phyloP scores from a whole-genome alignment of 2,329 filamentous ascomycete species.

The Claviceps quebecensis region DNA sequence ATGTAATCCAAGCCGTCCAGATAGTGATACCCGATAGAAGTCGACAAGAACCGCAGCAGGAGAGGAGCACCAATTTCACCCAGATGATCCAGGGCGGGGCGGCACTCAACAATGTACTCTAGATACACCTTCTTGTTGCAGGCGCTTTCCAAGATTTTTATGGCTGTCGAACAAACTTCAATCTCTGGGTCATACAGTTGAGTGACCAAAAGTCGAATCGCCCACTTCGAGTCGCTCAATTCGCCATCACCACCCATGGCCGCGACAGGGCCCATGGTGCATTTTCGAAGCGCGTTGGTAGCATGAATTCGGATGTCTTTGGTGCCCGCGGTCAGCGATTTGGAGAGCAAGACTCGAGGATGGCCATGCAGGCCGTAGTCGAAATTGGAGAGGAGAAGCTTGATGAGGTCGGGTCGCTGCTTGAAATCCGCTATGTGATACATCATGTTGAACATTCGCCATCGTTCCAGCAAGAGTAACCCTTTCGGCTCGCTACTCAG shows the following conservation, averaged over 20 bases:
- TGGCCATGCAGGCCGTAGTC: constrained; percentile 85
- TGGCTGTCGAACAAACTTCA: constrained; percentile 87
- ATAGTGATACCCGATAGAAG: constrained; percentile 95
- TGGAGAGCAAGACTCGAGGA: constrained; percentile 81
- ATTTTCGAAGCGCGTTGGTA: constrained; percentile 75
- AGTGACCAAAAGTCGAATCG: constrained; percentile 90
- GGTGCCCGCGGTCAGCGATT: constrained; percentile 79
- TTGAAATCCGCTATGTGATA: constrained; percentile 93
- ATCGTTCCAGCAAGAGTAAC: constrained; percentile 79
- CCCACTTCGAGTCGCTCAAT: constrained; percentile 73
- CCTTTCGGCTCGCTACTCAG: constrained; percentile 73
- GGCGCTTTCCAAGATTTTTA: constrained; percentile 94
- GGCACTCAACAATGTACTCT: constrained; percentile 93
- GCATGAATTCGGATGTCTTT: constrained; percentile 86
- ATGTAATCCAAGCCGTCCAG: constrained; percentile 95
- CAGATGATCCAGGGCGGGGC: constrained; percentile 84
- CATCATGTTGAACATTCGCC: constrained; percentile 99
- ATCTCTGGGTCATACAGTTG: constrained; percentile 96
- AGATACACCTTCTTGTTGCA: constrained; percentile 85
- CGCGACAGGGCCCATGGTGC: constrained; percentile 44
- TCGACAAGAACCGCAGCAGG: constrained; percentile 82
- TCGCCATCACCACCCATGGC: constrained; percentile 24
- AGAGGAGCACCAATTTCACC: constrained; percentile 93
- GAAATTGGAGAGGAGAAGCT: constrained; percentile 75
- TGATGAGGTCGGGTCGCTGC: constrained; percentile 82